Evolutionary conservation across 164 flowering plant species (phyloP).

Genomic region (Magnolia kwangsiensis): DNA sequence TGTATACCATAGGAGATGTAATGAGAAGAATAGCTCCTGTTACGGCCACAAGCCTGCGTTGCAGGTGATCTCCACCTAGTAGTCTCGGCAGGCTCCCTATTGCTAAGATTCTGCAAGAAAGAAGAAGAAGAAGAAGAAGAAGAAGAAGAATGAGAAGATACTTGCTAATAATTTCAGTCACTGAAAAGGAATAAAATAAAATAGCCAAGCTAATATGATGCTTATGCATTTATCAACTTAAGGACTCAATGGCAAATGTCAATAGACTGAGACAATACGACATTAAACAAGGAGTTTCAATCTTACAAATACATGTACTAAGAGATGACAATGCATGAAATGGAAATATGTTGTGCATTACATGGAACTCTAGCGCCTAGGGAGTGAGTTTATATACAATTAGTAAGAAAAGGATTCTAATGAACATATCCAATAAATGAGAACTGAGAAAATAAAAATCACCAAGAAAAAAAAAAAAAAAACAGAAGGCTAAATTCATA

Average conservation of each 20-base stretch:
- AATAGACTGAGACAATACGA: background rate
- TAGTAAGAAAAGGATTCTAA: too few species aligned
- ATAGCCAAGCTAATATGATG: background rate
- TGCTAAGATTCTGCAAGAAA: slow-evolving; percentile 42
- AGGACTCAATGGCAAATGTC: too few species aligned
- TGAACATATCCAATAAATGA: too few species aligned
- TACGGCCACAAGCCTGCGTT: slow-evolving; percentile 54
- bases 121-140: too few species aligned
- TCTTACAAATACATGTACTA: background rate
- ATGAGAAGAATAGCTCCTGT: slow-evolving; percentile 50
- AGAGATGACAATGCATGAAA: background rate
- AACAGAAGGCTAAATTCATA: too few species aligned
- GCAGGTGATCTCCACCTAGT: slow-evolving; percentile 49
- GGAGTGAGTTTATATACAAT: too few species aligned
- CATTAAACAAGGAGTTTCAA: background rate
- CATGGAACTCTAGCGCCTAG: too few species aligned
- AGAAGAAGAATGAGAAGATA: background rate
- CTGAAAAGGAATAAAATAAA: background rate
- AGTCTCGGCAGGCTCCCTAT: slow-evolving; percentile 60
- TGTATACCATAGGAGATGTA: slow-evolving; percentile 47
- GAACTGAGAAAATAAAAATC: too few species aligned
- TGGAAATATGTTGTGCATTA: too few species aligned
- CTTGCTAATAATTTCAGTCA: background rate
- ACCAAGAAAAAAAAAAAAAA: too few species aligned
- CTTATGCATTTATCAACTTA: background rate